Conservation (phyloP, 306 rosid genomes). For the Corylus avellana region DNA sequence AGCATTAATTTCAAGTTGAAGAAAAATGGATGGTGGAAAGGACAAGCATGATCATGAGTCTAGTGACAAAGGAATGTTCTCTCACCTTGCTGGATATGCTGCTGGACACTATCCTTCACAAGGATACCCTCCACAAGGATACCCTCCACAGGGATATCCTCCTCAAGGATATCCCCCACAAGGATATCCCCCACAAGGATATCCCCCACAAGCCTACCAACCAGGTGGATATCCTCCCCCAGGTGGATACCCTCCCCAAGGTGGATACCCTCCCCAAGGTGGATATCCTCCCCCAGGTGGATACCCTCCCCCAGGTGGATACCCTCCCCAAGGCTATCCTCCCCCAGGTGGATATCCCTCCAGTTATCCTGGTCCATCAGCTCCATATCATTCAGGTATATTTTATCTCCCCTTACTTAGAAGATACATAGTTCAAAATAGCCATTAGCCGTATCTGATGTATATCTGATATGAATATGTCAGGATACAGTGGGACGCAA, state of each 20-base stretch:
- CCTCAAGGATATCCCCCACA: slow-evolving; percentile 26
- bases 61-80: slow-evolving; percentile 30
- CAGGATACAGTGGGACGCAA: too few relatives aligned
- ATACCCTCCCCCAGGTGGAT: slow-evolving; percentile 33
- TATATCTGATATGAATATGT: too few relatives aligned
- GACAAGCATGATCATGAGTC: slow-evolving; percentile 30
- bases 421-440: too few relatives aligned
- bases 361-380: slow-evolving; percentile 11
- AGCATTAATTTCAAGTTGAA: slow-evolving; percentile 14
- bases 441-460: too few relatives aligned
- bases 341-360: slow-evolving; percentile 35
- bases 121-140: slow-evolving; percentile 36
- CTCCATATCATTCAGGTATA: slow-evolving; percentile 34
- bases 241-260: slow-evolving; percentile 27
- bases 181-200: slow-evolving; percentile 22
- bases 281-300: slow-evolving; percentile 34
- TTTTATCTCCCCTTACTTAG: neutral
- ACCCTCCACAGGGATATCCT: slow-evolving; percentile 35
- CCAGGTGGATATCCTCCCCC: slow-evolving; percentile 32
- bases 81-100: slow-evolving; percentile 30
- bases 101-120: slow-evolving; percentile 36
- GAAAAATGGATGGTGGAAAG: slow-evolving; percentile 37
- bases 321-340: slow-evolving; percentile 28
- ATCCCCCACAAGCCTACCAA: slow-evolving; percentile 31
- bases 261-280: slow-evolving; percentile 24